Evolutionary conservation across 495 filamentous ascomycete species (phyloP).

Genomic region (Chlorociboria aeruginascens): DNA sequence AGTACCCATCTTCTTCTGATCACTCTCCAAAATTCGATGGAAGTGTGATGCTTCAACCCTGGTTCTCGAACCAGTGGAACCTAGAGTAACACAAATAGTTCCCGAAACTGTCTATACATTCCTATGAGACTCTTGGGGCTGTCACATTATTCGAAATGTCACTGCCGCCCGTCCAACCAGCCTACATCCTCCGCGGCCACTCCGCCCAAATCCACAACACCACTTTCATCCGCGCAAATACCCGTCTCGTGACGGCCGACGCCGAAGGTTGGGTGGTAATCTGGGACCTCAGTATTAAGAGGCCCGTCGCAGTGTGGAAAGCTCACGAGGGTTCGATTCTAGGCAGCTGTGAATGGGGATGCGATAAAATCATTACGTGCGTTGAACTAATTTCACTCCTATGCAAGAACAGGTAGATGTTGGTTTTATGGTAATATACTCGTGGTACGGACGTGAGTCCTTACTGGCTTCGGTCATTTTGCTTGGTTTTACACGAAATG

Average conservation of each 20-base stretch:
- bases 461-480: too few species aligned
- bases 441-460: too few species aligned
- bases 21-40: too few species aligned
- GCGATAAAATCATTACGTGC: conserved; percentile 61
- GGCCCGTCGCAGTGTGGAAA: conserved; percentile 77
- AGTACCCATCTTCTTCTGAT: too few species aligned
- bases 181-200: conserved; percentile 82
- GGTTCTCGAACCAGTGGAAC: too few species aligned
- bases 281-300: conserved; percentile 75
- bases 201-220: conserved; percentile 67
- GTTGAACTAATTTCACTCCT: conserved; percentile 20
- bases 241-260: conserved; percentile 74
- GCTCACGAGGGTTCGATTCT: conserved; percentile 73
- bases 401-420: too few species aligned
- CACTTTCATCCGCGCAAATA: conserved; percentile 58
- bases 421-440: too few species aligned
- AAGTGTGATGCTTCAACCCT: too few species aligned
- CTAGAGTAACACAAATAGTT: too few species aligned
- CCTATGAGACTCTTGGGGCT: too few species aligned
- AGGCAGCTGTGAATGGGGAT: conserved; percentile 55
- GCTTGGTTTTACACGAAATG: too few species aligned
- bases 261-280: conserved; percentile 80
- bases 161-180: conserved; percentile 15
- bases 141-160: conserved; percentile 6
- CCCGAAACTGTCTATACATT: too few species aligned